Conservation (phyloP, 768 basidiomycete genomes). For the Boletus vermiculosoides region DNA sequence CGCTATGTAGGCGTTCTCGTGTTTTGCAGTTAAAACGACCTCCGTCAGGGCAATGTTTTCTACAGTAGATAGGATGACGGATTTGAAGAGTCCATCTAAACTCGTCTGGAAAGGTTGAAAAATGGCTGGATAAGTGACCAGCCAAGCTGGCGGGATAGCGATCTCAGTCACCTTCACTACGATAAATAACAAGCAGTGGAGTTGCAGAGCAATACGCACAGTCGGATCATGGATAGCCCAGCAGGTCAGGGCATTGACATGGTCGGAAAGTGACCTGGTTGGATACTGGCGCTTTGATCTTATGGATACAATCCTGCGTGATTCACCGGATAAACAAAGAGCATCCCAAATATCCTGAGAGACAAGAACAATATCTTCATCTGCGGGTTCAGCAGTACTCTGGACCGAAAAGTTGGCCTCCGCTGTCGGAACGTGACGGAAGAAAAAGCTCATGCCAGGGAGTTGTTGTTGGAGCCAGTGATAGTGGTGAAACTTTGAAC, state of each 20-base stretch:
- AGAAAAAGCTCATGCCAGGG: slow-evolving; percentile 38
- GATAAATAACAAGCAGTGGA: slow-evolving; percentile 21
- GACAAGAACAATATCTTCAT: slow-evolving; percentile 31
- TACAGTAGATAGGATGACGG: slow-evolving; percentile 20
- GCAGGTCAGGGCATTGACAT: slow-evolving; percentile 26
- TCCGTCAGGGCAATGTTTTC: slow-evolving; percentile 45
- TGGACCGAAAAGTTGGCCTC: slow-evolving; percentile 32
- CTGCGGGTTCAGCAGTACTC: slow-evolving; percentile 1
- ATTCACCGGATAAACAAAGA: slow-evolving; percentile 18
- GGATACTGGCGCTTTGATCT: slow-evolving; percentile 18
- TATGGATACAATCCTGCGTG: slow-evolving; percentile 23
- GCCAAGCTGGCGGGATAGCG: slow-evolving; percentile 42
- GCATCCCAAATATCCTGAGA: slow-evolving; percentile 34
- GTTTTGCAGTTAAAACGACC: slow-evolving; percentile 52
- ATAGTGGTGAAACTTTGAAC: too few species aligned
- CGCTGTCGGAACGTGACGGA: slow-evolving; percentile 23
- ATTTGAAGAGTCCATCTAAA: slow-evolving; percentile 9
- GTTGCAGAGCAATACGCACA: slow-evolving; percentile 31
- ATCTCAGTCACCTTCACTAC: slow-evolving; percentile 33
- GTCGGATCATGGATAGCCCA: slow-evolving; percentile 38
- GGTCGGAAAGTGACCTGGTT: not conserved
- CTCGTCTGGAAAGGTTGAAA: slow-evolving; percentile 29
- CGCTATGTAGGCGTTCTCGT: slow-evolving; percentile 46
- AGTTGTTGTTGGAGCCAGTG: not conserved
- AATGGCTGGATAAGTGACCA: slow-evolving; percentile 34